Evolutionary conservation across 345 rosid species (phyloP), one percentile per base, ranked within the genome.

Genomic region (Rhodomyrtus tomentosa): DNA sequence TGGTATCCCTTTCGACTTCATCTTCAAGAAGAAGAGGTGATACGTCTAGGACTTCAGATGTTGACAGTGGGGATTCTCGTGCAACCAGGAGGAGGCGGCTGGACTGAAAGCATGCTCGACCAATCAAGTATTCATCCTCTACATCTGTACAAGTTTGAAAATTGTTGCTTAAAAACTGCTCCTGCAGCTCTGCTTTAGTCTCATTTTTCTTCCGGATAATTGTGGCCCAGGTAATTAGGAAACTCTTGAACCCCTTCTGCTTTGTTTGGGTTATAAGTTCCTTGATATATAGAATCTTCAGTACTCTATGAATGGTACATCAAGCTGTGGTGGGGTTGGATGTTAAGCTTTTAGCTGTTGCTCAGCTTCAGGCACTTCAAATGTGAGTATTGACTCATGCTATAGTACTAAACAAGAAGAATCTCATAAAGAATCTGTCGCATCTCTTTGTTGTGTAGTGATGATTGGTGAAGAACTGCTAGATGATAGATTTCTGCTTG

Each of bases 61-160:
- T 82, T 68, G 89, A 87, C 81, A 80, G 73, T 45, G 92, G 89
- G 86, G 89, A 85, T 88, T 82, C 88, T 62, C 93, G 92, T 27
- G 88, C 86, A 62, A 90, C 88, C 51, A 88, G 95, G 86, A 89
- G 94, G 85, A 89, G 91, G 84, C 86, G 95, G 88, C 83, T 93
- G 86, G 88, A 86, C 74, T 86, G 79, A 55, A 68, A 84, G 82
- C 36, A 16, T 83, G 12, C 55, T 51, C n/a, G 10, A 81, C 83
- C 55, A 2, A 50, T 50, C 55, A 22, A 81, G 83, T 50, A 50
- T 50, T 29, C 53, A 20, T 81, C 50, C 53, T 81, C 55, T 50
- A 81, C 83, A 81, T 29, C 56, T 81, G 55, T 50, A 53, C 25
- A 51, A 81, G 45, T 11, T 22, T 81, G 53, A 21, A 81, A 21